Percentiles rank a stretch among this genome's conserved stretches.
phyloP scores from a whole-genome alignment of 495 filamentous ascomycete genomes.

The Penicillium parvum region DNA sequence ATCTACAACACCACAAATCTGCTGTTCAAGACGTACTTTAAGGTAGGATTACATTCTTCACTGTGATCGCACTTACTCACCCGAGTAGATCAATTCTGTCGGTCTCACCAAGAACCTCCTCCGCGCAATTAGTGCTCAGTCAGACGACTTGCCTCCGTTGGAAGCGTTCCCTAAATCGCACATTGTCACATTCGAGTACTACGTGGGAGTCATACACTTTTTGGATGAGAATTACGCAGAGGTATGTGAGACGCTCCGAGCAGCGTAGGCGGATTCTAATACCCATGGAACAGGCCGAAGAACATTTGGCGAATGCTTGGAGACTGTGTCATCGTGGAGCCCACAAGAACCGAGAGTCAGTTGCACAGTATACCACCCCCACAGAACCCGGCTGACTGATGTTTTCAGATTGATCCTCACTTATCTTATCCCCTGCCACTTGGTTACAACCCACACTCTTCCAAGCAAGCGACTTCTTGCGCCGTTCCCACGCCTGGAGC shows the following conservation, averaged over 20 bases:
- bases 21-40: slow-evolving; percentile 97
- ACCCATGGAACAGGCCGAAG: slow-evolving; percentile 58
- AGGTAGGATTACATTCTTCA: slow-evolving; percentile 36
- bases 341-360: slow-evolving; percentile 72
- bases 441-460: slow-evolving; percentile 80
- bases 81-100: slow-evolving; percentile 66
- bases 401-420: slow-evolving; percentile 75
- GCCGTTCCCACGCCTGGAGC: slow-evolving; percentile 71
- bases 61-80: slow-evolving; percentile 1
- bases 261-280: background rate
- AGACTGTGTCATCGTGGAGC: slow-evolving; percentile 67
- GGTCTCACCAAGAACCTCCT: slow-evolving; percentile 87
- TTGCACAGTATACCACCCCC: slow-evolving; percentile 16
- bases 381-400: slow-evolving; percentile 46
- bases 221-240: slow-evolving; percentile 85
- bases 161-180: slow-evolving; percentile 78
- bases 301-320: slow-evolving; percentile 73
- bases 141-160: slow-evolving; percentile 70
- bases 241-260: slow-evolving; percentile 37
- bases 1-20: slow-evolving; percentile 90
- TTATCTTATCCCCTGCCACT: slow-evolving; percentile 87
- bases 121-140: slow-evolving; percentile 68
- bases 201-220: slow-evolving; percentile 83
- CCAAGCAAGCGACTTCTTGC: slow-evolving; percentile 67
- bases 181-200: slow-evolving; percentile 95